phyloP scores from a whole-genome alignment of 305 asterid genomes.

The Fraxinus baroniana region DNA sequence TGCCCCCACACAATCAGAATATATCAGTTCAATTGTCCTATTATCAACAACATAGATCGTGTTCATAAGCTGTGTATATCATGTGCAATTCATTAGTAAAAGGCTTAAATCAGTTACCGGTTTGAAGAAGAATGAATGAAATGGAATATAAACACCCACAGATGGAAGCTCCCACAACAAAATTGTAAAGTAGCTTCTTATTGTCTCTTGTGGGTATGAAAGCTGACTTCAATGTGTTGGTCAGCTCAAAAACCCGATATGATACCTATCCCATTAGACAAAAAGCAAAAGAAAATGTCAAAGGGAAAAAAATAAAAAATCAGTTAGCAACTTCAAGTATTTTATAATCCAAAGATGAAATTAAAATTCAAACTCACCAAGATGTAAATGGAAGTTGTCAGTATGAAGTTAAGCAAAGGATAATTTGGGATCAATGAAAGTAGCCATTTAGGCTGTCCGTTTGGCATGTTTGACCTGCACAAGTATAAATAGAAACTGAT shows the following conservation, averaged over 20 bases:
- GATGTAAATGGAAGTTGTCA: conserved; percentile 67
- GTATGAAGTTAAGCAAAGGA: conserved; percentile 87
- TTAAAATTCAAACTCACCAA: conserved; percentile 50
- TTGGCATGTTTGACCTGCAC: conserved; percentile 74
- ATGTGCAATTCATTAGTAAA: neutral
- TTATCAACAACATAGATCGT: neutral
- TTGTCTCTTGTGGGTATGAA: conserved; percentile 76
- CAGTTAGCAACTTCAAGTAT: conserved; percentile 4
- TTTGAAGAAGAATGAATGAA: too few relatives aligned
- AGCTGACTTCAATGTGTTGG: conserved; percentile 76
- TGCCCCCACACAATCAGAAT: neutral
- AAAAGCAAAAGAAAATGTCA: neutral
- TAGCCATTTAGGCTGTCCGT: conserved; percentile 93
- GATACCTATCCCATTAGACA: conserved; percentile 55
- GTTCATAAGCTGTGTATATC: neutral
- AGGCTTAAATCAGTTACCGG: too few relatives aligned
- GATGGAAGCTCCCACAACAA: conserved; percentile 25
- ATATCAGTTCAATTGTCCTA: neutral
- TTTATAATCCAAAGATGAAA: neutral
- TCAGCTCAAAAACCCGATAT: conserved; percentile 75
- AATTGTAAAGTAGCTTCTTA: conserved; percentile 62
- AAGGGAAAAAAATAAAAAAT: neutral
- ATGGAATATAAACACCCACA: too few relatives aligned
- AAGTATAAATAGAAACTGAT: conserved; percentile 14
- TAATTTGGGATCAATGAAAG: conserved; percentile 75